Evolutionary conservation across 352 stramenopile species (phyloP).

Genomic region (Phytophthora nicotianae): DNA sequence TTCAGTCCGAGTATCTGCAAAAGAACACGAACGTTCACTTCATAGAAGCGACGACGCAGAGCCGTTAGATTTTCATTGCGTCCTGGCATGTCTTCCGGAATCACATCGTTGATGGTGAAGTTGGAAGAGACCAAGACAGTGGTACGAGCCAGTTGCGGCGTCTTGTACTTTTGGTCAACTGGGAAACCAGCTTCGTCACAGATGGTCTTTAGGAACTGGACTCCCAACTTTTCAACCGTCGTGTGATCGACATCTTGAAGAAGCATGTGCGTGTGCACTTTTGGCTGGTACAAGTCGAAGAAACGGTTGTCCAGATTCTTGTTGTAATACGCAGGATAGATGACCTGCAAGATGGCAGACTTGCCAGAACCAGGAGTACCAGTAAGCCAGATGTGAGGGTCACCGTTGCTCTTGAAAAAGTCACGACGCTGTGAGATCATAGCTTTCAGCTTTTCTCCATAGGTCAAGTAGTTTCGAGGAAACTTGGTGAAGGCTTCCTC

Average conservation of each 20-base stretch:
- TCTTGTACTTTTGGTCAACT: constrained; percentile 10
- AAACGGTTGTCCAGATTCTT: constrained; percentile 1
- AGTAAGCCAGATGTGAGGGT: constrained; percentile 3
- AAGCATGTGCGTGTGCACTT: background rate
- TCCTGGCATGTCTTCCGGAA: background rate
- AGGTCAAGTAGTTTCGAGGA: background rate
- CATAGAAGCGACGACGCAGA: background rate
- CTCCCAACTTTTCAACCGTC: background rate
- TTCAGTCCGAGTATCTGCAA: background rate
- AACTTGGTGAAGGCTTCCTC: background rate
- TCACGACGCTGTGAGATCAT: background rate
- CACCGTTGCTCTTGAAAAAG: constrained; percentile 1
- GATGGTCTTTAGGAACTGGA: constrained; percentile 5
- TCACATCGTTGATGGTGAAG: background rate
- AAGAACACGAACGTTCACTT: background rate
- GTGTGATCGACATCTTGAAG: constrained; percentile 7
- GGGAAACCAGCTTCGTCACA: constrained; percentile 8
- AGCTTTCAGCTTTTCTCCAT: background rate
- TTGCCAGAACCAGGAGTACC: constrained; percentile 1
- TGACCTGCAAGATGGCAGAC: background rate
- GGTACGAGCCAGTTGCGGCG: background rate
- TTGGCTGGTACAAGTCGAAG: background rate
- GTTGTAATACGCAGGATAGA: constrained; percentile 4
- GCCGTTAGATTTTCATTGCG: background rate
- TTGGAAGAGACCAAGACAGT: constrained; percentile 1